These are phyloP conservation scores for Colletotrichum orchidophilum DNA, from an alignment of 2,329 filamentous ascomycete species.

Conservation along the genomic window DNA sequence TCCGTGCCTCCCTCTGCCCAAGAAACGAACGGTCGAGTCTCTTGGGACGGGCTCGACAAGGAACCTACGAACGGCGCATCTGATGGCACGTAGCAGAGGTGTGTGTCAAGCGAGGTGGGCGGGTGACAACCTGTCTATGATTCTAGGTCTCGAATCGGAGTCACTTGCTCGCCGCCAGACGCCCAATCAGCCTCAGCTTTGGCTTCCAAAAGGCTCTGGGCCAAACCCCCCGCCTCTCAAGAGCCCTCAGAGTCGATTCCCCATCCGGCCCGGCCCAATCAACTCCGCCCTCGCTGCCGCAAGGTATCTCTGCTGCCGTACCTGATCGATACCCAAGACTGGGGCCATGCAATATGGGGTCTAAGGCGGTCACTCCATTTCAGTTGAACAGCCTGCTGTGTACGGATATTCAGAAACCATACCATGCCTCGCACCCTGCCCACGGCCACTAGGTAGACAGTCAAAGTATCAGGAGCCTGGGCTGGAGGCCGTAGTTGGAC, in stretches of 20 bases:
- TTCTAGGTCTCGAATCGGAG: slow-evolving; percentile 13
- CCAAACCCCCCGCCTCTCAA: neutral
- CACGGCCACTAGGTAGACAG: neutral
- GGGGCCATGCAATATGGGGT: neutral
- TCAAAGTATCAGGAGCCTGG: neutral
- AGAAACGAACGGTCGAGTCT: neutral
- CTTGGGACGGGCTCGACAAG: neutral
- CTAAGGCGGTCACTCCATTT: neutral
- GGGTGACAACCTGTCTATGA: slow-evolving; percentile 32
- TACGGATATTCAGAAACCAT: neutral
- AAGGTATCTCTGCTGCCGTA: slow-evolving; percentile 11
- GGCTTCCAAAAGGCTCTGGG: neutral
- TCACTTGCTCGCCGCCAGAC: slow-evolving; percentile 10
- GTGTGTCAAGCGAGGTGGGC: slow-evolving; percentile 28
- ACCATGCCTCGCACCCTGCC: neutral
- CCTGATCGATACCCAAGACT: slow-evolving; percentile 29
- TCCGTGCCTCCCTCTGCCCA: neutral
- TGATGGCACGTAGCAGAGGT: slow-evolving; percentile 10
- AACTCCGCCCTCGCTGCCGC: neutral
- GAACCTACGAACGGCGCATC: slow-evolving; percentile 14
- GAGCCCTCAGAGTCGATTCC: neutral
- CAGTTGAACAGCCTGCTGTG: neutral
- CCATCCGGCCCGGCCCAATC: neutral
- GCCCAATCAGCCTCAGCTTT: slow-evolving; percentile 13
- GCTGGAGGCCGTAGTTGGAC: neutral